phyloP scores from a whole-genome alignment of 2,329 filamentous ascomycete species.

The Parastagonospora nodorum region DNA sequence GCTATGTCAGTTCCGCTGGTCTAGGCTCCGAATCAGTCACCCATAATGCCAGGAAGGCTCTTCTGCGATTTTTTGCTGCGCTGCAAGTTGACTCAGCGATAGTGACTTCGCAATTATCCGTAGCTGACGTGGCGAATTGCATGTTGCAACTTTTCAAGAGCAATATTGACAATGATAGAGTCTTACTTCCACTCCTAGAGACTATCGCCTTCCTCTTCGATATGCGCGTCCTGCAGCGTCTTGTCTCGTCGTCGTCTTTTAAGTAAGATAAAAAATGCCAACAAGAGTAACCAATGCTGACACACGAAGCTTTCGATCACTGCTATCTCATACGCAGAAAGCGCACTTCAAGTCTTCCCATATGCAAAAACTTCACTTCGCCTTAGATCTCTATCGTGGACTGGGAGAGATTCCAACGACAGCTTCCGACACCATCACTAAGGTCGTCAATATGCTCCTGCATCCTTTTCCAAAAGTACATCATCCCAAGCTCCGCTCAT shows the following conservation, averaged over 20 bases:
- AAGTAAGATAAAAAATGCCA: constrained; percentile 51
- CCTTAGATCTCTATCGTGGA: constrained; percentile 77
- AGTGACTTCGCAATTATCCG: constrained; percentile 17
- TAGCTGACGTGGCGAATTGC: constrained; percentile 31
- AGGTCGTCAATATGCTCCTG: constrained; percentile 72
- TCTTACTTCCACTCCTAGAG: constrained; percentile 77
- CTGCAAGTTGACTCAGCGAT: constrained; percentile 19
- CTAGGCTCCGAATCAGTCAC: constrained; percentile 78
- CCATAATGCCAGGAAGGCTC: constrained; percentile 68
- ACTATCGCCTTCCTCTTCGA: constrained; percentile 72
- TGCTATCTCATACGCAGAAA: constrained; percentile 76
- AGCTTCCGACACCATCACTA: constrained; percentile 64
- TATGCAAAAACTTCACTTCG: constrained; percentile 79
- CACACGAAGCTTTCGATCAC: constrained; percentile 54
- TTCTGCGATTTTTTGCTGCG: constrained; percentile 54
- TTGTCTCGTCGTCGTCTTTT: constrained; percentile 52
- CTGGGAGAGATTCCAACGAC: constrained; percentile 62
- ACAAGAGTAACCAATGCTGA: neutral
- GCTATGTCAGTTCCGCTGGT: constrained; percentile 74
- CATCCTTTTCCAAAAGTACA: constrained; percentile 81
- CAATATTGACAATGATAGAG: constrained; percentile 63
- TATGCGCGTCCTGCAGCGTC: constrained; percentile 49
- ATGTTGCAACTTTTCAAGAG: constrained; percentile 36
- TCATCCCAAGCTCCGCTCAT: neutral
- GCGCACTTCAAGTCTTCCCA: constrained; percentile 83